phyloP scores from a whole-genome alignment of 257 asterid genomes.

The Fraxinus excelsior region DNA sequence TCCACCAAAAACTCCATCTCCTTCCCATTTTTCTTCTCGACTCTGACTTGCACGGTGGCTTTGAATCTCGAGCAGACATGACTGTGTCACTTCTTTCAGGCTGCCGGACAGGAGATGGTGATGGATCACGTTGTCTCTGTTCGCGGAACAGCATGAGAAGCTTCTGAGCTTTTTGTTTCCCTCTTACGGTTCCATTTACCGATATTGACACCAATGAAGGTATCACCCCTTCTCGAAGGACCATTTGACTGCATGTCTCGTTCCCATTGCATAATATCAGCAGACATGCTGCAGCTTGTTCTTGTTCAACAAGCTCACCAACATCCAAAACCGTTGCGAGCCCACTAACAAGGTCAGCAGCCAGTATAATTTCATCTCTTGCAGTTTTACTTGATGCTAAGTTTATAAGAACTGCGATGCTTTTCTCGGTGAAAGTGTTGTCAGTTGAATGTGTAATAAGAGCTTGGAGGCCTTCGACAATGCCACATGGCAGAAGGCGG shows the following conservation, averaged over 20 bases:
- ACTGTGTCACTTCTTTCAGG: slow-evolving; percentile 36
- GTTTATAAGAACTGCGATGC: slow-evolving; percentile 78
- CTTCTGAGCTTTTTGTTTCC: slow-evolving; percentile 96
- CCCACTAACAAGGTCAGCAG: slow-evolving; percentile 59
- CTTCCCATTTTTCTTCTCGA: slow-evolving; percentile 71
- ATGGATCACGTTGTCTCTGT: slow-evolving; percentile 82
- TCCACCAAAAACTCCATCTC: slow-evolving; percentile 66
- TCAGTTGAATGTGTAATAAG: slow-evolving; percentile 55
- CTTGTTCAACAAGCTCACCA: slow-evolving; percentile 87
- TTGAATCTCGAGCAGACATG: slow-evolving; percentile 35
- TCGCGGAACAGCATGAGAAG: slow-evolving; percentile 93
- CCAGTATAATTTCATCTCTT: slow-evolving; percentile 54
- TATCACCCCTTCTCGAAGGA: slow-evolving; percentile 95
- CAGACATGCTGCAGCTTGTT: slow-evolving; percentile 91
- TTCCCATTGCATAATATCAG: slow-evolving; percentile 67
- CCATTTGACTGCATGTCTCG: slow-evolving; percentile 86
- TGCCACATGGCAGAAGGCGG: slow-evolving; percentile 70
- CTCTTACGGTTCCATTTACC: slow-evolving; percentile 86
- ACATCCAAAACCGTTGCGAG: slow-evolving; percentile 67
- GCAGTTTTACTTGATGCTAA: slow-evolving; percentile 67
- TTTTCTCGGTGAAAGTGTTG: slow-evolving; percentile 72
- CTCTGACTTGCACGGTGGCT: slow-evolving; percentile 62
- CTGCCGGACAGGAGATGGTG: slow-evolving; percentile 37
- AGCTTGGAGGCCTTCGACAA: slow-evolving; percentile 58
- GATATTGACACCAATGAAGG: slow-evolving; percentile 92